Evolutionary conservation across 257 asterid species (phyloP), one percentile per base, ranked within the genome.

Genomic region (Echium plantagineum): DNA sequence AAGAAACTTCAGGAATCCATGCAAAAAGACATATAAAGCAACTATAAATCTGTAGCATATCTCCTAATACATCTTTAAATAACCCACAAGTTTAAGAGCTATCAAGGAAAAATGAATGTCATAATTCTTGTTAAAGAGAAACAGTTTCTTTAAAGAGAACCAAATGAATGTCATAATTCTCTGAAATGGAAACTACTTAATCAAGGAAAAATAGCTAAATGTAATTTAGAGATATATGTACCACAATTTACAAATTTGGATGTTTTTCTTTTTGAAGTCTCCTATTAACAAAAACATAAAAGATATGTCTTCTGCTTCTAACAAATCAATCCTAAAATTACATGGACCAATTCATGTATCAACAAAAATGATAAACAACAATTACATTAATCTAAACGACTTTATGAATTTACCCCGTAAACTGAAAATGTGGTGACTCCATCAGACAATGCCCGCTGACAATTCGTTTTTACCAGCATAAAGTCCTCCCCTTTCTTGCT

Each of bases 401-500:
- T 13, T n/a, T n/a, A n/a, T n/a, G n/a, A n/a, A n/a, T 52, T 68
- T 85, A 87, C 96, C 94, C 83, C 95, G 7, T 85, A 91, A 71
- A 87, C 98, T 9, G 95, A 87, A 74, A 66, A 91, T 13, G 94
- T 88, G 69, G 94, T 79, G 71, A 91, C 84, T 69, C 94, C 96
- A 82, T 91, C 98, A 22, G 93, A 96, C 71, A 87, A 72, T 38
- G 70, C 85, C 62, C 96, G 70, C 61, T 91, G 85, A 59, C 98
- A 85, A 72, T 88, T 96, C 0, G 98, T 81, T 86, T 87, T 91
- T 62, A 91, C 63, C 59, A 91, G 67, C 13, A 94, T 91, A 66
- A 85, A 82, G 69, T 91, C 98, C 75, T 91, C 98, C 12, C 98
- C 98, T 74, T 91, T 91, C 86, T 88, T 91, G 84, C 93, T 87